Evolutionary conservation across 2,329 filamentous ascomycete species (phyloP).

Genomic region (Teratosphaeria gauchensis): DNA sequence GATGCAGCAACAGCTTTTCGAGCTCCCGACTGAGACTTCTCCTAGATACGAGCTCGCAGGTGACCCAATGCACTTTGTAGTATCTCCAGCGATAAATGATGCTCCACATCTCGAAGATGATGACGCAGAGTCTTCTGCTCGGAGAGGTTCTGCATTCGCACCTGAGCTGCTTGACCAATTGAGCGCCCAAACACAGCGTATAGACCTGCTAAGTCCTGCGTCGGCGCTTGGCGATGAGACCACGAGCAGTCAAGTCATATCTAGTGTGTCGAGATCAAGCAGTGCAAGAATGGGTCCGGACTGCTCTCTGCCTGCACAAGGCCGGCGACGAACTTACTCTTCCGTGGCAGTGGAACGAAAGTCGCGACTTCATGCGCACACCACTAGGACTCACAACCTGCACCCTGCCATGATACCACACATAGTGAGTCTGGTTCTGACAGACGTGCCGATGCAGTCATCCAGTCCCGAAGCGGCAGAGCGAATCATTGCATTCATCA

Average conservation of each 20-base stretch:
- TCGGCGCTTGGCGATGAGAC: slow-evolving; percentile 12
- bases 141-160: slow-evolving; percentile 35
- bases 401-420: slow-evolving; percentile 48
- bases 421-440: slow-evolving; percentile 46
- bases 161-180: slow-evolving; percentile 34
- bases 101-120: slow-evolving; percentile 6
- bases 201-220: slow-evolving; percentile 11
- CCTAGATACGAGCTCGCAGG: slow-evolving; percentile 29
- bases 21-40: slow-evolving; percentile 16
- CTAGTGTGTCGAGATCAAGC: background rate
- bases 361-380: slow-evolving; percentile 18
- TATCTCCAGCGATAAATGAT: slow-evolving; percentile 28
- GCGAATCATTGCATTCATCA: slow-evolving; percentile 45
- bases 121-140: slow-evolving; percentile 15
- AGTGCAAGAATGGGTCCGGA: slow-evolving; percentile 1
- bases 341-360: slow-evolving; percentile 20
- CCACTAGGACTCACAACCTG: slow-evolving; percentile 23
- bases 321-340: slow-evolving; percentile 20
- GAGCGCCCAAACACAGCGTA: slow-evolving; percentile 6
- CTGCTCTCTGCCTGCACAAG: background rate
- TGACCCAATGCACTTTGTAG: slow-evolving; percentile 25
- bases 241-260: background rate
- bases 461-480: slow-evolving; percentile 31
- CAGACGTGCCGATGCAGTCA: slow-evolving; percentile 39
- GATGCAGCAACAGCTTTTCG: slow-evolving; percentile 11